Conservation (phyloP, 148 eudicot species). For the Nyssa sinensis region DNA sequence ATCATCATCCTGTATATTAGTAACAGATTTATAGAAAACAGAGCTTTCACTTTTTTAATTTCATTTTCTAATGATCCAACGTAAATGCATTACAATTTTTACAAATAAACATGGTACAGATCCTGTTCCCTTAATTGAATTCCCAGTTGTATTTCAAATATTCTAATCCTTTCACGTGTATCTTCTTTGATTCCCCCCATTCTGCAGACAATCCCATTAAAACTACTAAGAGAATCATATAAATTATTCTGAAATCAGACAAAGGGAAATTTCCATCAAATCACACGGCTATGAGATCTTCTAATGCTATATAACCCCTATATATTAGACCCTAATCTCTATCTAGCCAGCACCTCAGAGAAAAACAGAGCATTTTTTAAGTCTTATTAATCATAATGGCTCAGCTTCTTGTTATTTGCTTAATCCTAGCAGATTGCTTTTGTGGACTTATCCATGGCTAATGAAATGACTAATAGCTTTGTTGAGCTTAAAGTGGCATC, state of each 20-base stretch:
- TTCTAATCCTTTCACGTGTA: constrained; percentile 35
- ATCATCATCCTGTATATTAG: constrained; percentile 5
- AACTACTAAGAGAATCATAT: background rate
- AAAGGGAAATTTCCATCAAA: background rate
- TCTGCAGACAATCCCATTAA: constrained; percentile 22
- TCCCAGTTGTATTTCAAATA: constrained; percentile 16
- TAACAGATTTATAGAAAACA: background rate
- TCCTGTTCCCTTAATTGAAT: constrained; percentile 21
- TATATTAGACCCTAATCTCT: constrained; percentile 1
- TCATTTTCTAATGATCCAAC: background rate
- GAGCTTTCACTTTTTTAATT: background rate
- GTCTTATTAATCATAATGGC: constrained; percentile 26
- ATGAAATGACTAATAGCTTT: background rate
- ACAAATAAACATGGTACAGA: constrained; percentile 18
- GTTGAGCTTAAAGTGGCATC: background rate
- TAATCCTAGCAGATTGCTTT: constrained; percentile 26
- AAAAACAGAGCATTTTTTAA: background rate
- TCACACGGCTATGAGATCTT: constrained; percentile 7
- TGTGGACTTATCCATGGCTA: constrained; percentile 12
- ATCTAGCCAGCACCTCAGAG: background rate
- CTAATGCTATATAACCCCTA: background rate
- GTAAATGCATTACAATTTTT: background rate
- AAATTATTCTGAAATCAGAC: constrained; percentile 4
- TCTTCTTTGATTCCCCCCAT: constrained; percentile 22
- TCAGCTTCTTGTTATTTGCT: constrained; percentile 19